phyloP scores from a whole-genome alignment of 2,329 filamentous ascomycete species.

The Neofusicoccum laricinum region DNA sequence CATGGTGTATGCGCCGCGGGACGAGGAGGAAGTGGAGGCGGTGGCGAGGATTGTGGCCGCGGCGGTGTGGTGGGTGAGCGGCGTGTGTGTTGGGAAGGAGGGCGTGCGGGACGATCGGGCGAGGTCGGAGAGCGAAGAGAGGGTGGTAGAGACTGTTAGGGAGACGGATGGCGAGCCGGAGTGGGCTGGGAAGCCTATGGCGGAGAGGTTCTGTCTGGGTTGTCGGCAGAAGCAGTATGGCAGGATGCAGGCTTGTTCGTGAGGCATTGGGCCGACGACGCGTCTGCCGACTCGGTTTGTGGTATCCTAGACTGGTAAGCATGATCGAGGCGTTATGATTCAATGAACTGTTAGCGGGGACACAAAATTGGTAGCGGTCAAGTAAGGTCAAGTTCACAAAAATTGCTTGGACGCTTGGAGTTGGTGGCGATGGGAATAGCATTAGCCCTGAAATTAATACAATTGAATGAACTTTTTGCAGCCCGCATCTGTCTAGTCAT shows the following conservation, averaged over 20 bases:
- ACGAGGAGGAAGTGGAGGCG: constrained; percentile 64
- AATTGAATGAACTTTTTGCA: not conserved
- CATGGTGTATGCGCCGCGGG: constrained; percentile 77
- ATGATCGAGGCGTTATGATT: not conserved
- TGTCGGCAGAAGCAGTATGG: constrained; percentile 9
- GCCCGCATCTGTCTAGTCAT: not conserved
- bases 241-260: not conserved
- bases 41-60: constrained; percentile 70
- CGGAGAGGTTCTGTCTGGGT: constrained; percentile 6
- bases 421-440: not conserved
- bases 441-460: not conserved
- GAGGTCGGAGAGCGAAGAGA: constrained; percentile 20
- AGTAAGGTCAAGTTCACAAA: not conserved
- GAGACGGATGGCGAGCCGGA: not conserved
- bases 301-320: not conserved
- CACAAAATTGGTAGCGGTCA: not conserved
- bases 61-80: constrained; percentile 66
- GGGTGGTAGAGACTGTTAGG: not conserved
- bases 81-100: constrained; percentile 29
- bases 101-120: constrained; percentile 20
- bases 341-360: not conserved
- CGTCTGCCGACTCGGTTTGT: not conserved
- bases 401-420: not conserved
- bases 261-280: not conserved
- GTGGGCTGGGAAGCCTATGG: not conserved